phyloP scores from a whole-genome alignment of 2,329 filamentous ascomycete genomes.

The Botrytis fragariae region DNA sequence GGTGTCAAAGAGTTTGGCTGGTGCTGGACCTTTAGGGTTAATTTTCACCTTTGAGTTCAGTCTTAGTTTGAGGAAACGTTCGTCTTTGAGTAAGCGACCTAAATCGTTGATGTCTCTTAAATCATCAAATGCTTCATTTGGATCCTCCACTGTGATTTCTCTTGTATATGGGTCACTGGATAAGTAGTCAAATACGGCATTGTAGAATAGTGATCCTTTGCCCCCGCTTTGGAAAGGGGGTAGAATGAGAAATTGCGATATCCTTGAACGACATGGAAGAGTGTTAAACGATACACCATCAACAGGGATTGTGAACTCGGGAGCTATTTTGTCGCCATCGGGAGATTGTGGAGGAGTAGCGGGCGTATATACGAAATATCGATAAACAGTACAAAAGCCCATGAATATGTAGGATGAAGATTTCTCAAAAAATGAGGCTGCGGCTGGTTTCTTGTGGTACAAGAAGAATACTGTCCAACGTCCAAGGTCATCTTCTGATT shows the following conservation, averaged over 20 bases:
- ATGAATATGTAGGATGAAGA: slow-evolving; percentile 71
- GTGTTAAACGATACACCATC: slow-evolving; percentile 48
- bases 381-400: slow-evolving; percentile 88
- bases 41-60: slow-evolving; percentile 54
- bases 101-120: slow-evolving; percentile 75
- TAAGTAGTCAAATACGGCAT: slow-evolving; percentile 69
- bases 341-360: slow-evolving; percentile 46
- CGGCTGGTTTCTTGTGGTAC: slow-evolving; percentile 60
- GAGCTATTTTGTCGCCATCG: slow-evolving; percentile 34
- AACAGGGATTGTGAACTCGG: slow-evolving; percentile 45
- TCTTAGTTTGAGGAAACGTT: slow-evolving; percentile 55
- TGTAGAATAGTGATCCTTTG: slow-evolving; percentile 78
- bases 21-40: slow-evolving; percentile 48
- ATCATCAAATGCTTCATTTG: slow-evolving; percentile 81
- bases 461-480: slow-evolving; percentile 93
- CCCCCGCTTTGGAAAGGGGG: slow-evolving; percentile 82
- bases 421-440: slow-evolving; percentile 40
- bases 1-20: slow-evolving; percentile 57
- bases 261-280: slow-evolving; percentile 73
- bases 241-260: slow-evolving; percentile 91
- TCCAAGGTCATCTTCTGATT: slow-evolving; percentile 66
- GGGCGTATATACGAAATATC: slow-evolving; percentile 68
- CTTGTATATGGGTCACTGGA: slow-evolving; percentile 60
- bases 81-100: slow-evolving; percentile 56
- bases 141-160: slow-evolving; percentile 92